These are phyloP conservation scores for Bremia lactucae DNA, from an alignment of 352 stramenopile species.

Conservation along the genomic window DNA sequence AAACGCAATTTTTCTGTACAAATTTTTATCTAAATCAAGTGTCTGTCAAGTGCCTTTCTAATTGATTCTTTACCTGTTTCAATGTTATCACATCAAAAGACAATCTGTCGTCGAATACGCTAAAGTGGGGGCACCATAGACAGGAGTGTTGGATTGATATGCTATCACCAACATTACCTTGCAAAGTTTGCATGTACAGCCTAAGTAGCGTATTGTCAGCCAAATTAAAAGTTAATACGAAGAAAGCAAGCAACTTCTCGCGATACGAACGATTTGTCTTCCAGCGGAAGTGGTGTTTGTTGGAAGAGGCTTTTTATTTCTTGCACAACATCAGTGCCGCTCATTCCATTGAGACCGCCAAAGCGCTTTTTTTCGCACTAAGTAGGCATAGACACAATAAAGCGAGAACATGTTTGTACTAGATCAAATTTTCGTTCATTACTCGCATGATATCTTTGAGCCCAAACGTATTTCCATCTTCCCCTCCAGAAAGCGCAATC, in stretches of 20 bases:
- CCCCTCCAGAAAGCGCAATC: conserved; percentile 39
- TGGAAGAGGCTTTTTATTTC: conserved; percentile 24
- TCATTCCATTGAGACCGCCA: conserved; percentile 49
- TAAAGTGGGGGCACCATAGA: conserved; percentile 18
- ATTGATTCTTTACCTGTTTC: conserved; percentile 11
- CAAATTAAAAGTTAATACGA: background rate
- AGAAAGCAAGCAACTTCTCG: background rate
- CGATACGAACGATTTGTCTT: conserved; percentile 23
- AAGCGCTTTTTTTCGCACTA: conserved; percentile 21
- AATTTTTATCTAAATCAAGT: too few species aligned
- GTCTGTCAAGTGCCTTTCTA: background rate
- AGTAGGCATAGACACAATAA: background rate
- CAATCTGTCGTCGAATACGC: conserved; percentile 2
- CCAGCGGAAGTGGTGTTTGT: conserved; percentile 25
- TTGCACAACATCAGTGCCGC: conserved; percentile 29
- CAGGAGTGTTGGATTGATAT: conserved; percentile 16
- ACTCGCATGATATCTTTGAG: conserved; percentile 38
- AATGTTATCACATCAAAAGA: conserved; percentile 9
- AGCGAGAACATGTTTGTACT: background rate
- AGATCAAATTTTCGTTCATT: conserved; percentile 4
- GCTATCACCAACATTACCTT: conserved; percentile 19
- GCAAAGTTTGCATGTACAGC: conserved; percentile 16
- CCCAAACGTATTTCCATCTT: conserved; percentile 47
- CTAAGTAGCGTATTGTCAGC: conserved; percentile 3
- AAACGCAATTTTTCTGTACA: too few species aligned